These are phyloP conservation scores for Amaranthus hypochondriacus DNA, from an alignment of 148 eudicot species.

Conservation along the genomic window DNA sequence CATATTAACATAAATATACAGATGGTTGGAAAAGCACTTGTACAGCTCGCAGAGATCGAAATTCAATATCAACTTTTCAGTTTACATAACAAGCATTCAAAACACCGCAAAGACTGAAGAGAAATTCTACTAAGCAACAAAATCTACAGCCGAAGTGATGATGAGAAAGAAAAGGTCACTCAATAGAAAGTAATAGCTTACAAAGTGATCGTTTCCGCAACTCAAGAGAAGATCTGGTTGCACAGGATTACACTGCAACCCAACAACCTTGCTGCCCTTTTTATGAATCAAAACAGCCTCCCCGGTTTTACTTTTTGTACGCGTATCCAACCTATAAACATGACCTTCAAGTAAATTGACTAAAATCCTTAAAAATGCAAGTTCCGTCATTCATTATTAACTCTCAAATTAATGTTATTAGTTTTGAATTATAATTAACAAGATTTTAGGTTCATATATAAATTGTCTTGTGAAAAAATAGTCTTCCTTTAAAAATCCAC, in stretches of 20 bases:
- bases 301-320: conserved; percentile 54
- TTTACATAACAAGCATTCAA: background rate
- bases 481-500: background rate
- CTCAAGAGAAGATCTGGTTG: conserved; percentile 95
- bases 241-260: conserved; percentile 90
- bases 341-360: background rate
- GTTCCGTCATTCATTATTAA: background rate
- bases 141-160: background rate
- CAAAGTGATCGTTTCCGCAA: conserved; percentile 97
- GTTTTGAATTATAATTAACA: background rate
- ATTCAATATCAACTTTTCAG: background rate
- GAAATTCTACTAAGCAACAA: background rate
- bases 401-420: background rate
- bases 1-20: background rate
- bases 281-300: conserved; percentile 72
- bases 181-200: conserved; percentile 33
- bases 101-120: background rate
- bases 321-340: conserved; percentile 65
- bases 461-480: background rate
- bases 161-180: conserved; percentile 6
- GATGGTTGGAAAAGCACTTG: background rate
- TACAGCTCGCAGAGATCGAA: background rate
- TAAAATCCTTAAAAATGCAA: background rate
- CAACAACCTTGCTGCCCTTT: conserved; percentile 86
- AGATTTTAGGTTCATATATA: background rate